Conservation (phyloP, 305 asterid species). For the Rubia occidens region DNA sequence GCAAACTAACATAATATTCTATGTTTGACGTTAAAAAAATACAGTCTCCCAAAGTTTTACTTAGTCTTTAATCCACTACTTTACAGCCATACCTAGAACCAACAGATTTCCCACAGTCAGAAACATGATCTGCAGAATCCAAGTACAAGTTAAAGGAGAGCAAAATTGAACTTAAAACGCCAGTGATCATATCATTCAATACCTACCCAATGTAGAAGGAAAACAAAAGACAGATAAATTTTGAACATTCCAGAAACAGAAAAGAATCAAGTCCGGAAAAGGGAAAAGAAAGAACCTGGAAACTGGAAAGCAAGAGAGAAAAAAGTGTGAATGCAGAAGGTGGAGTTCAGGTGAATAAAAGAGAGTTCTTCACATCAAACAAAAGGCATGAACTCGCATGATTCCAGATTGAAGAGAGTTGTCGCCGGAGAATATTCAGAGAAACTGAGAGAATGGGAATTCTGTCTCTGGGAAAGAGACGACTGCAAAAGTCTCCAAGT, state of each 20-base stretch:
- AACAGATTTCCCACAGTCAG: not conserved
- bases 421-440: not conserved
- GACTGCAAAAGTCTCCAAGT: conserved; percentile 4
- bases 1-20: not conserved
- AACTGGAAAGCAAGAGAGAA: not conserved
- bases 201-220: not conserved
- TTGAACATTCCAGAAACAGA: not conserved
- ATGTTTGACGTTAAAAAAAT: not conserved
- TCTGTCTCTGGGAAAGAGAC: not conserved
- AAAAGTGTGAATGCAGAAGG: not conserved
- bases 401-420: not conserved
- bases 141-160: not conserved
- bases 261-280: not conserved
- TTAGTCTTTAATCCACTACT: not conserved
- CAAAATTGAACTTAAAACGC: not conserved
- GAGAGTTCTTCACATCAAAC: conserved; percentile 4
- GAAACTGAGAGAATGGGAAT: not conserved
- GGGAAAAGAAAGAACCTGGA: not conserved
- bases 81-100: not conserved
- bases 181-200: not conserved
- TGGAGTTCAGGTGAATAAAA: not conserved
- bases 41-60: not conserved
- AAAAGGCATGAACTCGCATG: not conserved
- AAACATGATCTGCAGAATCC: not conserved
- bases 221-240: not conserved